Evolutionary conservation across 2,329 filamentous ascomycete species (phyloP), one percentile per base, ranked within the genome.

Genomic region (Tolypocladium album): DNA sequence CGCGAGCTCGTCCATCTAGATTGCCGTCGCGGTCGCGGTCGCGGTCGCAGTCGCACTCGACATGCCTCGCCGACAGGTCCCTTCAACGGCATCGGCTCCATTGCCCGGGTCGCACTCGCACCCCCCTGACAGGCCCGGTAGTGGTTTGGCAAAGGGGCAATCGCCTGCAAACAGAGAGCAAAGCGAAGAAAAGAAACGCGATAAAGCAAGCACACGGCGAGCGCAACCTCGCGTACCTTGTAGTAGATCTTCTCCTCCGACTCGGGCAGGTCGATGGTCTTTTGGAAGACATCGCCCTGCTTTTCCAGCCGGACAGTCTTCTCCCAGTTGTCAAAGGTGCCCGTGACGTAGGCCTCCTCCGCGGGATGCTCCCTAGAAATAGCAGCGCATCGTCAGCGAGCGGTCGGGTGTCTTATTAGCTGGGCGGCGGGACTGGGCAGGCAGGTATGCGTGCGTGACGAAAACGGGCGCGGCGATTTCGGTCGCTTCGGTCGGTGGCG

Each of bases 311-410:
- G 84, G 73, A 93, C 84, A 60, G 86, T 91, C 81, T 94, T 93
- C 66, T 83, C 82, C 94, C 94, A 99, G 78, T 90, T 83, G 77
- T 97, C 93, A 72, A 97, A 97, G 64, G 90, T 93, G 72, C 94
- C 94, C 47, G 93, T 97, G 68, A 97, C 94, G 75, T 88, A 93
- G 74, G 97, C 93, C 72, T 95, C 89, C 67, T 87, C 82, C 72
- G 89, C 92, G 68, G 86, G 80, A 74, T 94, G 87, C 71, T 88
- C 85, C 93, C 93, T 97, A 76, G 67, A 70, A 55, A 43, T 38
- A 27, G 24, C 24, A 55, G 57, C 40, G 57, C 36, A 20, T 12
- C 43, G 60, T 64, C 61, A 62, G 62, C 59, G 38, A 34, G 15
- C 27, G n/a, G 20, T 24, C n/a, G 50, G 58, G 38, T n/a, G 13